Evolutionary conservation across 2,329 filamentous ascomycete species (phyloP), one percentile per base, ranked within the genome.

Genomic region (Orbilia blumenaviensis): DNA sequence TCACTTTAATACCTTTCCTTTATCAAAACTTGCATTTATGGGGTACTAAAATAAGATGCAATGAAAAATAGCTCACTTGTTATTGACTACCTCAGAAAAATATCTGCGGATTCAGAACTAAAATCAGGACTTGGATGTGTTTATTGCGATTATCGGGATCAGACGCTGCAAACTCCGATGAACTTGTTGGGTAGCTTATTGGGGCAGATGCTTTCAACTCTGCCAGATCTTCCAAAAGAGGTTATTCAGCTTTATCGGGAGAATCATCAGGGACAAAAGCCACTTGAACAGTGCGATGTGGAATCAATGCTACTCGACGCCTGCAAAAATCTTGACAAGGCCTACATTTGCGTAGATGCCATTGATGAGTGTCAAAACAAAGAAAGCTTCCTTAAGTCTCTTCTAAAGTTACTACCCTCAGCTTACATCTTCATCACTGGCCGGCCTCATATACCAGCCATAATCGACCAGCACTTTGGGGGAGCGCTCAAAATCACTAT

Each of bases 271-370:
- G 25, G 29, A 46, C 14, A n/a, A 48, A 67, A 48, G 14, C 38
- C 12, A 50, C 64, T 50, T n/a, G 50, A 46, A 36, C 50, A 32
- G 34, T 34, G 16, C 29, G 50, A 67, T 60, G 41, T 56, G 7
- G 64, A 58, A 4, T 8, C 48, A 23, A 36, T 58, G 9, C 36
- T 67, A 32, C 23, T 44, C 12, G 32, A 27, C 21, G 25, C 32
- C 38, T 67, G 50, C 10, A 48, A 44, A 38, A 9, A 34, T 4
- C 50, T 58, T 46, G 12, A 42, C 18, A 5, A 14, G 25, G 50
- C 60, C 27, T 67, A 67, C 41, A 46, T 67, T 34, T 67, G 64
- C 36, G 12, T 67, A 36, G 64, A 67, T 46, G 64, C 64, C 9
- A 32, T 67, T 6, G 64, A 67, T 42, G 64, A 67, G 36, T 46